A percentile compares a stretch with the other conserved stretches of the same genome.
Evolutionary conservation across 2,329 filamentous ascomycete species (phyloP).

Genomic region (Colletotrichum gigasporum): DNA sequence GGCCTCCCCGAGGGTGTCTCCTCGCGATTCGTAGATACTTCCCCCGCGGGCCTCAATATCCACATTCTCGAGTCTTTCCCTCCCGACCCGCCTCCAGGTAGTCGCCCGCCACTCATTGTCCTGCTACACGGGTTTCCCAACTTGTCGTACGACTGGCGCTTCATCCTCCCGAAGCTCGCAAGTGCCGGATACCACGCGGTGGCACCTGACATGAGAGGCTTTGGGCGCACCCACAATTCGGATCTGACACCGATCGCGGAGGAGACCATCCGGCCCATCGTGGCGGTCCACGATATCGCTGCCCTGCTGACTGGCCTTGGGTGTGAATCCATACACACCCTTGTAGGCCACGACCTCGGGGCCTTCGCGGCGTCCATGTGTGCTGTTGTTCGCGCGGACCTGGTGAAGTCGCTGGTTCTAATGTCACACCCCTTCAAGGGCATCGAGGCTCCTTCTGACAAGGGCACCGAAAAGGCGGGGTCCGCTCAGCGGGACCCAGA

Average conservation of each 20-base stretch:
- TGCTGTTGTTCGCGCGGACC: constrained; percentile 69
- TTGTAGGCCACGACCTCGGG: constrained; percentile 75
- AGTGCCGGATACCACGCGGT: constrained; percentile 70
- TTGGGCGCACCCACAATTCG: constrained; percentile 62
- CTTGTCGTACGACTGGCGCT: constrained; percentile 75
- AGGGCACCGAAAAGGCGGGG: neutral
- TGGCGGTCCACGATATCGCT: constrained; percentile 69
- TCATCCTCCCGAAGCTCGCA: constrained; percentile 68
- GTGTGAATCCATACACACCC: constrained; percentile 64
- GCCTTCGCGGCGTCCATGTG: constrained; percentile 68
- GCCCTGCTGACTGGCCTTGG: constrained; percentile 69
- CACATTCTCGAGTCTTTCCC: constrained; percentile 67
- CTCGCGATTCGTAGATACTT: constrained; percentile 61
- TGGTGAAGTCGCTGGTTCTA: constrained; percentile 69
- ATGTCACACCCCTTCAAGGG: constrained; percentile 74
- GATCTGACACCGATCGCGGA: neutral
- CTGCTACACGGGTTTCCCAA: constrained; percentile 76
- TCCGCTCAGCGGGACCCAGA: constrained; percentile 42
- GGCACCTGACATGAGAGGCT: constrained; percentile 74
- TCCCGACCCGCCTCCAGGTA: constrained; percentile 38
- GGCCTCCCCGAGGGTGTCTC: constrained; percentile 61
- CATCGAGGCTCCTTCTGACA: constrained; percentile 36
- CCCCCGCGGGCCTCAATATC: constrained; percentile 65
- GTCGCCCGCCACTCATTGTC: constrained; percentile 60
- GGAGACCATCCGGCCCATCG: constrained; percentile 60